Conservation (phyloP, 768 basidiomycete species). For the Mycena crocata region DNA sequence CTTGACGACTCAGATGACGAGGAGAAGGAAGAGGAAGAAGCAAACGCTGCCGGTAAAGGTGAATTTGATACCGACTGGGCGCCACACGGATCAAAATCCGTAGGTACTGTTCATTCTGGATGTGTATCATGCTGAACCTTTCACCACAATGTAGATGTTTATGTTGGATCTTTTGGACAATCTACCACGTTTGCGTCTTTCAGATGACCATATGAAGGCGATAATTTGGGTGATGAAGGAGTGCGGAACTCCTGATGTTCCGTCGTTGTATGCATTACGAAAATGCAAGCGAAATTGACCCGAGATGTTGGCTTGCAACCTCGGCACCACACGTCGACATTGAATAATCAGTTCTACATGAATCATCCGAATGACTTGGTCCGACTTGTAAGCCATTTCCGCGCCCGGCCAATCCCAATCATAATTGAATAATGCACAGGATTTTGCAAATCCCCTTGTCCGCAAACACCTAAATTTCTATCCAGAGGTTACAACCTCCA, state of each 20-base stretch:
- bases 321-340: conserved; percentile 32
- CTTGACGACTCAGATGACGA: conserved; percentile 5
- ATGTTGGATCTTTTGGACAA: too few species aligned
- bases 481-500: conserved; percentile 34
- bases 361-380: conserved; percentile 34
- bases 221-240: conserved; percentile 48
- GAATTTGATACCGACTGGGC: conserved; percentile 1
- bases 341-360: conserved; percentile 45
- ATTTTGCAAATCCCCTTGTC: conserved; percentile 38
- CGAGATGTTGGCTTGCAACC: conserved; percentile 28
- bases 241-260: conserved; percentile 44
- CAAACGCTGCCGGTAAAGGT: neutral
- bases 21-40: conserved; percentile 5
- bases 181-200: too few species aligned
- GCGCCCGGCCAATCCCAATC: neutral
- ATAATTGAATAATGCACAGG: conserved; percentile 24
- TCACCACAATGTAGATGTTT: neutral
- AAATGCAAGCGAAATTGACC: conserved; percentile 36
- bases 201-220: conserved; percentile 44
- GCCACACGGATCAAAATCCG: conserved; percentile 13
- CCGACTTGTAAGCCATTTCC: conserved; percentile 23
- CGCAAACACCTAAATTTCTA: conserved; percentile 30
- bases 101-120: too few species aligned
- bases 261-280: conserved; percentile 42
- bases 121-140: neutral